Evolutionary conservation across 164 flowering plant genomes (phyloP), one percentile per base, ranked within the genome.

Genomic region (Vitis labrusca): DNA sequence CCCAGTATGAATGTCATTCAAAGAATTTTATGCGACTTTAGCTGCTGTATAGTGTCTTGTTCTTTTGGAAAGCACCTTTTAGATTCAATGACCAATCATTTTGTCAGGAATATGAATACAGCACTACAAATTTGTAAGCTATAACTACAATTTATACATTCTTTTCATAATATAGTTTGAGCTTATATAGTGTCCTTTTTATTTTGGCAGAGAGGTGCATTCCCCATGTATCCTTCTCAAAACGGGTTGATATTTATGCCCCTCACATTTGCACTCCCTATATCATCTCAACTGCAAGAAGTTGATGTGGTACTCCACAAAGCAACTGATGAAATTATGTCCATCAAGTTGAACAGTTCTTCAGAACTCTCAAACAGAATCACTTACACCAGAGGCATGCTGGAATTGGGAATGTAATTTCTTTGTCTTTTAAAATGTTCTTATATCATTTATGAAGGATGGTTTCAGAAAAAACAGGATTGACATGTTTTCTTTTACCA

Each of bases 301-400:
- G 85, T 87, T 70, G 97, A 94, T 69, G 72, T 83, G 4, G 72
- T 94, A 80, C 89, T 94, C 66, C 98, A 94, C 66, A 94, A 92
- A 82, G 98, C 94, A 65, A 94, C 97, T 10, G 98, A 94, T 80
- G 97, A 94, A 67, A 91, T 94, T 68, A 15, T 83, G 49, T 79
- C 85, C 44, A 58, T 94, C 71, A 88, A 86, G 11, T 68, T 86
- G 74, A 73, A 64, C 49, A 71, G 63, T 61, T 76, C 80, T 63
- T 72, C 77, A 57, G 78, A 74, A 59, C 47, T 65, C 56, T 56
- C 80, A 27, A 55, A 62, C 72, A 80, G 65, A 66, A 65, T 89
- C 65, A 77, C 78, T 65, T 93, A 73, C 78, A 82, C 89, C 19
- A 70, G 66, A 44, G 87, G 93, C 64, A 84, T 94, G 91, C 83